Base-by-base conservation (phyloP, 306 rosid genomes). In the Clitoria ternatea region DNA sequence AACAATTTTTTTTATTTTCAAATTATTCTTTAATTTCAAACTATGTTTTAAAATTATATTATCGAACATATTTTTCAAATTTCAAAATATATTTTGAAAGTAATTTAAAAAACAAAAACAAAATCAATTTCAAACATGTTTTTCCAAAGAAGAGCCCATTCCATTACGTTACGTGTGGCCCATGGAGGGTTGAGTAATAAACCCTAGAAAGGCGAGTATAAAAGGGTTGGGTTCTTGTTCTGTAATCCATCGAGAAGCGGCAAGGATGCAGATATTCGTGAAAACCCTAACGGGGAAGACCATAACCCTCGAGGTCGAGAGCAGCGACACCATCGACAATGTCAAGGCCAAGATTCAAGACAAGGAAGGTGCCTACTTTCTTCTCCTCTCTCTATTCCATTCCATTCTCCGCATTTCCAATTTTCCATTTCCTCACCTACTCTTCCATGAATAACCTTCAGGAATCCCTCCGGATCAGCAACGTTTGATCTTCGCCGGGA, bases 391-490 rank as follows among this genome's bases (percentile, higher is more conserved):
- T 13, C 42, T 7, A 30, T 30, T 15, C 7, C 9, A 42, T 56
- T 1, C 6, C 17, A 27, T 27, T n/a, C n/a, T n/a, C n/a, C 3
- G 1, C 7, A 14, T 15, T 30, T 7, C 0, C 43, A 57, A 7
- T 32, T 30, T 30, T 33, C 44, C 4, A 17, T 8, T 3, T 15
- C 43, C n/a, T 7, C 5, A 57, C 1, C 0, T 2, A 23, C 12
- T 56, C 22, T 0, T 7, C 0, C 1, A 12, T 26, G 3, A 26
- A 4, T 20, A 3, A 32, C n/a, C 1, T 35, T 1, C 76, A 84
- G 90, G 90, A 1, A 92, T 92, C 11, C 96, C 98, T 0, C 98
- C 96, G 40, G 96, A 92, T 62, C 96, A 89, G 83, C 96, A 88
- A 83, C 91, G 93, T 17, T 52, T 88, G 82, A 90, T 93, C 2